Base-by-base conservation (phyloP, 768 basidiomycete genomes). In the Suillus ampliporus region DNA sequence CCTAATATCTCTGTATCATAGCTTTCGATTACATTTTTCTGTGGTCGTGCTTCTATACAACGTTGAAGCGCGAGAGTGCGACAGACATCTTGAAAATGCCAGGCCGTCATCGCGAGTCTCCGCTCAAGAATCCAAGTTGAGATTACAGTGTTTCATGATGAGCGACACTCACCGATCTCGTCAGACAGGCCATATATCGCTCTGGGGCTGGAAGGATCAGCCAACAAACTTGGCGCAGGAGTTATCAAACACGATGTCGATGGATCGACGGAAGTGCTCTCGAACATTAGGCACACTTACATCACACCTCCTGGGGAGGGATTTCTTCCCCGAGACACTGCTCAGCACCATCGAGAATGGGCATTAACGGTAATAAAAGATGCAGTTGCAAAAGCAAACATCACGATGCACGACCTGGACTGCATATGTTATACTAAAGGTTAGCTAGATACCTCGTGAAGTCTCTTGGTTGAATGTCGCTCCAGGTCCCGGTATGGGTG, bases 381-480 rank as follows among this genome's bases (percentile, higher is more conserved):
- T 68, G 90, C 92, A 23, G 71, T 97, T 34, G 77, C 77, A 28
- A 83, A 89, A 61, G 93, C 94, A 4, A 80, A 80, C 0, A 76
- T 93, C 13, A 85, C 83, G 11, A 84, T 98, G 69, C 82, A 87
- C 64, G 89, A 96, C 66, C 67, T 99, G 47, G 92, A 98, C 71
- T 97, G 95, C 67, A 96, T 99, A 46, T 98, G 96, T 71, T 99
- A 89, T 73, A 99, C 97, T 5, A 95, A 98, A 83, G 97, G 97
- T 92, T 67, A 40, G 78, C 64, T 37, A 38, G n/a, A 57, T n/a
- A 51, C 35, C 14, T 50, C 13, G 1, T 54, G 19, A 48, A 21
- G 7, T 51, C 50, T 44, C 38, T n/a, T 4, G 31, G 47, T 60
- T 40, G 51, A 61, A 37, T 43, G 46, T 17, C 31, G 19, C 14